These are phyloP conservation scores for Xylariaceae sp. DNA, from an alignment of 2,329 filamentous ascomycete species.

Conservation along the genomic window DNA sequence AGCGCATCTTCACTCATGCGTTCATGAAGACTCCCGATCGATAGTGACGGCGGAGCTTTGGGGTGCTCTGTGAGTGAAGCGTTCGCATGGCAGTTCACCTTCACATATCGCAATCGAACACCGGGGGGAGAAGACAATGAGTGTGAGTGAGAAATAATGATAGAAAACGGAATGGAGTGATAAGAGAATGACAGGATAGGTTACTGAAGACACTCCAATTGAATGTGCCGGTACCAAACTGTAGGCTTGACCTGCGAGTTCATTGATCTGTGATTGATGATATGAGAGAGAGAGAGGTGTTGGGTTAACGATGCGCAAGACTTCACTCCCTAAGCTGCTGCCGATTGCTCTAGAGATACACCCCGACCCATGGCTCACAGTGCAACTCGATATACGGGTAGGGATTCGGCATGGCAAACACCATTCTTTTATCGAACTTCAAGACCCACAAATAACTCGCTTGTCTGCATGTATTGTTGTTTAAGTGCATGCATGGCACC, in stretches of 20 bases:
- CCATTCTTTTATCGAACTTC: too few relatives aligned
- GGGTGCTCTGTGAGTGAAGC: constrained; percentile 2
- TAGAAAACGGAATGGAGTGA: not conserved
- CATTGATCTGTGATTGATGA: not conserved
- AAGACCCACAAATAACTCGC: too few relatives aligned
- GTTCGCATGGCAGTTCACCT: constrained; percentile 23
- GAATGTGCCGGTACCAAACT: not conserved
- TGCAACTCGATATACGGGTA: too few relatives aligned
- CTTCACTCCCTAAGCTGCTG: too few relatives aligned
- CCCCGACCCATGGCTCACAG: too few relatives aligned
- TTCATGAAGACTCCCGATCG: constrained; percentile 16
- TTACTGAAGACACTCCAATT: not conserved
- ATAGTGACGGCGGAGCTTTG: constrained; percentile 2
- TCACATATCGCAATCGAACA: constrained; percentile 20
- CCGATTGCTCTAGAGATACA: too few relatives aligned
- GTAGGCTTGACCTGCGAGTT: not conserved
- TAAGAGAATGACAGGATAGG: not conserved
- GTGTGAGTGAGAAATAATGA: not conserved
- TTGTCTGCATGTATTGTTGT: too few relatives aligned
- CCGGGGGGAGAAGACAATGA: not conserved
- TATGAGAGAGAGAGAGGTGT: not conserved
- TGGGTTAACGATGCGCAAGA: too few relatives aligned
- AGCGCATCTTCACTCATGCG: constrained; percentile 38
- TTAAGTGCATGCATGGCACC: too few relatives aligned
- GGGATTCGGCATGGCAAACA: too few relatives aligned